These are phyloP conservation scores for Puccinia sorghi DNA, from an alignment of 1,284 basidiomycete species.

Conservation along the genomic window DNA sequence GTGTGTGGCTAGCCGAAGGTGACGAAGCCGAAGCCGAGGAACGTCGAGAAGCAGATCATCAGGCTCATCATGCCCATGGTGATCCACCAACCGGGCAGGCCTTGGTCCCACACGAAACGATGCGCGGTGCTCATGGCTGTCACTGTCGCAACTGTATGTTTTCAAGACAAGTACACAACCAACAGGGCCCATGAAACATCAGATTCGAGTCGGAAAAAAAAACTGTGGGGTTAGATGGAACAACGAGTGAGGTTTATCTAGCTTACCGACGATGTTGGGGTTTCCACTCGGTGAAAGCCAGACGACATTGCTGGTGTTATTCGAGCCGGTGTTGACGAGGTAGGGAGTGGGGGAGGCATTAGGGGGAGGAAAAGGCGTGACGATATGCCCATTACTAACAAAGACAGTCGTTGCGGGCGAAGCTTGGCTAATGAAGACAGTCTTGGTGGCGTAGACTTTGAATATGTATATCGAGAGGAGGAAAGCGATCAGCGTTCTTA, in stretches of 20 bases:
- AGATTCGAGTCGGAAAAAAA: background rate
- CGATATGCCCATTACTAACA: slow-evolving; percentile 20
- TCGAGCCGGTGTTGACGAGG: background rate
- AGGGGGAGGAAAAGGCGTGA: background rate
- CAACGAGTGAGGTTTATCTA: background rate
- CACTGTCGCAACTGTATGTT: slow-evolving; percentile 16
- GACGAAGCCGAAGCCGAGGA: slow-evolving; percentile 30
- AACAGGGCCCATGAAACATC: background rate
- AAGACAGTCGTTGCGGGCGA: slow-evolving; percentile 9
- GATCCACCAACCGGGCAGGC: slow-evolving; percentile 12
- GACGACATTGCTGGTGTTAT: background rate
- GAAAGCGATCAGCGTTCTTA: background rate
- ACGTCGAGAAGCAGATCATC: background rate
- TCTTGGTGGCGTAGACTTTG: slow-evolving; percentile 29
- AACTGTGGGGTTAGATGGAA: background rate
- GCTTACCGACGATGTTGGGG: slow-evolving; percentile 26
- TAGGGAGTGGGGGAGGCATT: background rate
- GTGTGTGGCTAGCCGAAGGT: slow-evolving; percentile 1
- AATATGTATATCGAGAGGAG: background rate
- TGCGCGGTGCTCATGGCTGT: slow-evolving; percentile 23
- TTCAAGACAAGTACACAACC: background rate
- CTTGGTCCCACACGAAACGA: background rate
- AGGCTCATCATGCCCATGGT: background rate
- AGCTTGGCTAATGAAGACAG: slow-evolving; percentile 11
- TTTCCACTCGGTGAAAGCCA: slow-evolving; percentile 12